These are phyloP conservation scores for Suillus discolor DNA, from an alignment of 768 basidiomycete species.

Conservation along the genomic window DNA sequence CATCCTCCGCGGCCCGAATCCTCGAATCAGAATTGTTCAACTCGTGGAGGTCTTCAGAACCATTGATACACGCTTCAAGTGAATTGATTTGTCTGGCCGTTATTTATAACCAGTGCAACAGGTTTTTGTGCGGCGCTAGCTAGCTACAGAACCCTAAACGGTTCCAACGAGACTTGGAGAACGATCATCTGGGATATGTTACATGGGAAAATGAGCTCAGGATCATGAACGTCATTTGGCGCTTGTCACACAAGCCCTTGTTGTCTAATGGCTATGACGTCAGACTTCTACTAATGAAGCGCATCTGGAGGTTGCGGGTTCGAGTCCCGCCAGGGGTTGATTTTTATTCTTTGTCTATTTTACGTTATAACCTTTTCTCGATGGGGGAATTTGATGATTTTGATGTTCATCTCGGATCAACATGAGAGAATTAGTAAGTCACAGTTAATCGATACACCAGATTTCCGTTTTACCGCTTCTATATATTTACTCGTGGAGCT, in stretches of 20 bases:
- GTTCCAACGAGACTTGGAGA: too few species aligned
- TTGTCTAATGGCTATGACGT: constrained; percentile 93
- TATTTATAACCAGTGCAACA: background rate
- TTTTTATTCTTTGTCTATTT: constrained; percentile 15
- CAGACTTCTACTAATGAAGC: constrained; percentile 66
- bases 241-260: constrained; percentile 50
- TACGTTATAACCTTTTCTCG: background rate
- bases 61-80: background rate
- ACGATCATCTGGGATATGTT: too few species aligned
- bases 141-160: background rate
- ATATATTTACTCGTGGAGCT: too few species aligned
- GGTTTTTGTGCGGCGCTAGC: background rate
- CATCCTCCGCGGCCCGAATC: background rate
- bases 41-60: background rate
- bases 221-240: background rate
- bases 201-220: background rate
- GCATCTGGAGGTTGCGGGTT: constrained; percentile 85
- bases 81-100: background rate
- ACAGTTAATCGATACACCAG: too few species aligned
- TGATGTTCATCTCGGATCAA: background rate
- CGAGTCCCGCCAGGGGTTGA: constrained; percentile 79
- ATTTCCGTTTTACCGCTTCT: too few species aligned
- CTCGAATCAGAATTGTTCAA: background rate
- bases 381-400: background rate
- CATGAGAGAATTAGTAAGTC: background rate